phyloP scores from a whole-genome alignment of 257 asterid genomes.

The Solanum raphanifolium region DNA sequence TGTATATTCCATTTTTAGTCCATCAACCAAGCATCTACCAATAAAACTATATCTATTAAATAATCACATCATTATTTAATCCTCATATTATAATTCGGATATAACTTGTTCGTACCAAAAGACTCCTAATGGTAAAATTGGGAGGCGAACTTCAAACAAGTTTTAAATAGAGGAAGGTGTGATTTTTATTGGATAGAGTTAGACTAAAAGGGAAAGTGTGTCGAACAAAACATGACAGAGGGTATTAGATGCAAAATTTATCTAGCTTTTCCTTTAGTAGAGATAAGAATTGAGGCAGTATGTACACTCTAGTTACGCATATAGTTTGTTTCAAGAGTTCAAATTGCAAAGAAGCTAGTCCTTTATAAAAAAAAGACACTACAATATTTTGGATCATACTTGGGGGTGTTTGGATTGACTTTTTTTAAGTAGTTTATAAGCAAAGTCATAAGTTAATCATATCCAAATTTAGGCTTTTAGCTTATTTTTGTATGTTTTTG shows the following conservation, averaged over 20 bases:
- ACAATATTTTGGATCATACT: background rate
- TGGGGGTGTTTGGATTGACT: background rate
- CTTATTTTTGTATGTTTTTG: background rate
- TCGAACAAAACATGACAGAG: background rate
- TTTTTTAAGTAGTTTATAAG: background rate
- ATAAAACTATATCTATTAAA: background rate
- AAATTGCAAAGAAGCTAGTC: background rate
- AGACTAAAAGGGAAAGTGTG: background rate
- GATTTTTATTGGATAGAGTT: background rate
- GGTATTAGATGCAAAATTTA: background rate
- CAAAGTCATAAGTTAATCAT: background rate
- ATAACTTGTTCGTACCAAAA: background rate
- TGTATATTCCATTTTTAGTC: background rate
- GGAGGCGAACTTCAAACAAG: background rate
- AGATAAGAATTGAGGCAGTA: background rate
- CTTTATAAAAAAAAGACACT: background rate
- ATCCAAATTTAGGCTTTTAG: background rate
- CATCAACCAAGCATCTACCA: background rate
- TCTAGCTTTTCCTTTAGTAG: background rate
- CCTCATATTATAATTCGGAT: background rate
- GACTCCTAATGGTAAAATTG: background rate
- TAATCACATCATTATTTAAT: background rate
- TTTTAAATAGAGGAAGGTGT: background rate
- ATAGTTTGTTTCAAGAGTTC: background rate
- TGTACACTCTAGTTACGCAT: background rate